Evolutionary conservation across 164 flowering plant genomes (phyloP).

Genomic region (Macadamia tetraphylla): DNA sequence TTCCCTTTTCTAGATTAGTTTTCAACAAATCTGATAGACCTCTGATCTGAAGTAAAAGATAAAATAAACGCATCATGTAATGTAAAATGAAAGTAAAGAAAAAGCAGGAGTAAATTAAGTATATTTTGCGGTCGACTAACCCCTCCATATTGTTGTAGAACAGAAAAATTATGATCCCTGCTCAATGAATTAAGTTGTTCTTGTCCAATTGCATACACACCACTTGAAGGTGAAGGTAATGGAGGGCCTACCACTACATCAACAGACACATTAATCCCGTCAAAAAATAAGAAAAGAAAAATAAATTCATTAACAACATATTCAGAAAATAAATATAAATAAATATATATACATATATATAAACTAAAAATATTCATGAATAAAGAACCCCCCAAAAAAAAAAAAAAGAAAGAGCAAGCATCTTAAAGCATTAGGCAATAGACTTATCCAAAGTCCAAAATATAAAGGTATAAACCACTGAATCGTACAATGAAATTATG

Average conservation of each 20-base stretch:
- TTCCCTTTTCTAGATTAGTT: slow-evolving; percentile 70
- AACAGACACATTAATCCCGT: background rate
- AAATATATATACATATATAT: too few relatives aligned
- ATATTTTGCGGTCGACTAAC: slow-evolving; percentile 31
- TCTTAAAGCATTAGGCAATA: too few relatives aligned
- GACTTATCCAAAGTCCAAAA: too few relatives aligned
- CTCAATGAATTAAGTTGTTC: slow-evolving; percentile 61
- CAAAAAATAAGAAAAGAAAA: too few relatives aligned
- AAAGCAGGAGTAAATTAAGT: background rate
- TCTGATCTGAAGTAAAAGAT: slow-evolving; percentile 38
- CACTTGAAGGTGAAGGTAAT: slow-evolving; percentile 21
- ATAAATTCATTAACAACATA: too few relatives aligned
- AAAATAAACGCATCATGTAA: background rate
- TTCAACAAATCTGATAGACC: slow-evolving; percentile 59
- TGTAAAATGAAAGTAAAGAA: background rate
- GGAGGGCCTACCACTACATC: slow-evolving; percentile 22
- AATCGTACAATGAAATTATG: too few relatives aligned
- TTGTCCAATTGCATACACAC: slow-evolving; percentile 52
- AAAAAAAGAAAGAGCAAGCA: too few relatives aligned
- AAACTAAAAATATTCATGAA: too few relatives aligned
- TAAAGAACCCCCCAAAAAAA: too few relatives aligned
- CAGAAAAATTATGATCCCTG: slow-evolving; percentile 53
- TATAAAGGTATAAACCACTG: too few relatives aligned
- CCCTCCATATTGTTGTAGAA: slow-evolving; percentile 67
- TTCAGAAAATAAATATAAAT: too few relatives aligned